Evolutionary conservation across 441 rosid species (phyloP).

Genomic region (Raphanus hybrid): DNA sequence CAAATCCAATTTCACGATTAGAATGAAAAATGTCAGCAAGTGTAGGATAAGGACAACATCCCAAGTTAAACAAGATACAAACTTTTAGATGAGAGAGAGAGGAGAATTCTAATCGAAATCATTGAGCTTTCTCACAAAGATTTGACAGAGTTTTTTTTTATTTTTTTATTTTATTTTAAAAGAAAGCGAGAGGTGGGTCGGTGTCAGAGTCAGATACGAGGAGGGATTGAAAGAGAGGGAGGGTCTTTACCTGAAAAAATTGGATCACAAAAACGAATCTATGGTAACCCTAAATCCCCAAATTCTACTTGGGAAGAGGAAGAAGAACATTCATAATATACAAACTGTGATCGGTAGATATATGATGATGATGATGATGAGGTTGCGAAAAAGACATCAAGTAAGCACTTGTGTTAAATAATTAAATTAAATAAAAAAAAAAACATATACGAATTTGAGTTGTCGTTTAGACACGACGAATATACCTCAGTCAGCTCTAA

Average conservation of each 20-base stretch:
- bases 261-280: background rate
- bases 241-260: background rate
- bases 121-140: no score
- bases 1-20: no score
- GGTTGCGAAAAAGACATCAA: constrained; percentile 44
- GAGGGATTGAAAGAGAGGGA: no score
- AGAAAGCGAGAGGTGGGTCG: no score
- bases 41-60: no score
- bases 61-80: no score
- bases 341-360: constrained; percentile 27
- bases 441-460: background rate
- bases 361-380: constrained; percentile 39
- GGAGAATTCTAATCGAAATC: no score
- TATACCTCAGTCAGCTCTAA: constrained; percentile 17
- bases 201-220: no score
- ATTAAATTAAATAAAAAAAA: background rate
- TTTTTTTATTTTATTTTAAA: no score
- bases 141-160: no score
- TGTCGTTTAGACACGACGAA: constrained; percentile 25
- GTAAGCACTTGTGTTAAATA: background rate
- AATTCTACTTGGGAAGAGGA: constrained; percentile 19
- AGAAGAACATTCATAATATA: background rate
- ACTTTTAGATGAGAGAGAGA: no score
- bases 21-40: no score
- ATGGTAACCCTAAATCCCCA: background rate